Base-by-base conservation (phyloP, 2,329 filamentous ascomycete species). In the Phoma sp. region DNA sequence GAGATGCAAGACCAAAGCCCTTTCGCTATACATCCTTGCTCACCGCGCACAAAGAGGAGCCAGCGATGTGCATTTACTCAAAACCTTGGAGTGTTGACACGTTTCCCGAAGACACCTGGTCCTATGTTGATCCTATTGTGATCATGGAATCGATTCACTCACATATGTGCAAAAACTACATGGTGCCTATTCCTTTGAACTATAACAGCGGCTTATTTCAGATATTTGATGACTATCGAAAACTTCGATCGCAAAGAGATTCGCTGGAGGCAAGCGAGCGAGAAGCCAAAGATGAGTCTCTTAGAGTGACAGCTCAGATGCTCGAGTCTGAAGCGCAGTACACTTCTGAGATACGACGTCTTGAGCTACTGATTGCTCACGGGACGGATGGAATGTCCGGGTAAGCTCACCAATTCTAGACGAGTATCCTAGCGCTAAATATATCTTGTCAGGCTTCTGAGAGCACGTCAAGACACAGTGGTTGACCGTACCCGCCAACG, bases 291-390 rank as follows among this genome's bases (percentile, higher is more conserved):
- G 58, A 67, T 1, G 58, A 61, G 1, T 64, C 66, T 33, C 64
- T 70, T 29, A 59, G 59, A 13, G 63, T 68, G 7, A 67, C 76
- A 50, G 62, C 67, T 10, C 53, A 57, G 4, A 78, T 72, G 74
- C 39, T 61, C 2, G 55, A 68, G 7, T 66, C 71, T 47, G 71
- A 74, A 52, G 60, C 63, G 36, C 63, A 66, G 13, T 79, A 76
- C 57, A 69, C 73, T 35, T 70, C 69, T 3, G 77, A 80, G 54
- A 73, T 79, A 46, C 77, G 74, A 52, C 73, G 77, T 13, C 67
- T 80, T 11, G 78, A 80, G 59, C 55, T 79, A 3, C 56, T 80
- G 24, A 77, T 80, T 51, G 74, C 75, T 2, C 72, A 71, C 43
- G 72, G 77, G 7, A 70, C 72, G 24, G 63, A 69, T 37, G 78